Percentiles rank a stretch among this genome's conserved stretches.
These are phyloP conservation scores for Phytophthora ohioensis DNA, from an alignment of 352 stramenopile species.

Conservation along the genomic window DNA sequence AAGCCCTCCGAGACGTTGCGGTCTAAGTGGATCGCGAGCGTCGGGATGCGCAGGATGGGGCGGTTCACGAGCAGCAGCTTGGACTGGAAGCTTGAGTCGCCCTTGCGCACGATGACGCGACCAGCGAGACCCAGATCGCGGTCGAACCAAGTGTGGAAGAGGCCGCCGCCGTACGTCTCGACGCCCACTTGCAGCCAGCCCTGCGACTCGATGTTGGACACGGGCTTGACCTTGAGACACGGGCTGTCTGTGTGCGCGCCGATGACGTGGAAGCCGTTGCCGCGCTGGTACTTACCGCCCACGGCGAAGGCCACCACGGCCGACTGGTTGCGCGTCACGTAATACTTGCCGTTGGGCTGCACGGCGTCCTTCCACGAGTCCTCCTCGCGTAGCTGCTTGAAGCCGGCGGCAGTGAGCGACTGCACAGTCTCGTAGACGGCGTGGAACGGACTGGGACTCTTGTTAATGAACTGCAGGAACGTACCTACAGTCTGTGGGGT, in stretches of 20 bases:
- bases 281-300: constrained; percentile 91
- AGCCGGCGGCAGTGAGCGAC: constrained; percentile 89
- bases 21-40: constrained; percentile 98
- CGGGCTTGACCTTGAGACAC: constrained; percentile 96
- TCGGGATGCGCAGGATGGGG: constrained; percentile 96
- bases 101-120: constrained; percentile 91
- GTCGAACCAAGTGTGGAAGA: constrained; percentile 99
- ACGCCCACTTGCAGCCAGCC: constrained; percentile 87
- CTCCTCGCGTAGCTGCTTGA: constrained; percentile 91
- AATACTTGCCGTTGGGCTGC: constrained; percentile 95
- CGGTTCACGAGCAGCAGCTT: constrained; percentile 94
- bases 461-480: constrained; percentile 95
- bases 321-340: constrained; percentile 97
- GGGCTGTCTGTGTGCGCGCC: constrained; percentile 97
- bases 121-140: constrained; percentile 95
- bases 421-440: constrained; percentile 90
- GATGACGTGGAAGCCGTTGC: constrained; percentile 96
- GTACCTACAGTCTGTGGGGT: constrained; percentile 72
- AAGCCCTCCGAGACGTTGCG: constrained; percentile 91
- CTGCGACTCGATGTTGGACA: constrained; percentile 90
- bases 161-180: constrained; percentile 90
- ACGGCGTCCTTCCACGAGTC: constrained; percentile 73
- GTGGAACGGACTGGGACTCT: constrained; percentile 95
- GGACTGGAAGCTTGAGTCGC: constrained; percentile 71
- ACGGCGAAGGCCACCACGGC: constrained; percentile 96